Conservation (phyloP, 192 early-diverging fungal genomes). For the Dimargaris xerosporica region DNA sequence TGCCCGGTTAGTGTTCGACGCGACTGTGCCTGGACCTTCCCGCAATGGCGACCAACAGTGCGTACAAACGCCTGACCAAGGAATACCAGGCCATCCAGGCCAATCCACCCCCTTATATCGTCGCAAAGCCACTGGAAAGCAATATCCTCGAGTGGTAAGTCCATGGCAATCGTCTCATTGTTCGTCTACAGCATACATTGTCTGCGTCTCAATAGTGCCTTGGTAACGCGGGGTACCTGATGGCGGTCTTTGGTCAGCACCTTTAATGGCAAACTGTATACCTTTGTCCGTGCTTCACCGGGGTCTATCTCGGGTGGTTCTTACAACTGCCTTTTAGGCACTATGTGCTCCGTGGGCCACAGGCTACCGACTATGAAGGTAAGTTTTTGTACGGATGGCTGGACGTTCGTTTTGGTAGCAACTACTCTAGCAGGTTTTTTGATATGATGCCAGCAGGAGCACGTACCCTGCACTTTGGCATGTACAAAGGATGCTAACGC, state of each 20-base stretch:
- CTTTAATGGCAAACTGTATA: background rate
- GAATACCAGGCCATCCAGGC: conserved; percentile 61
- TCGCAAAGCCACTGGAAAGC: conserved; percentile 77
- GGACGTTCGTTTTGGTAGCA: too few species aligned
- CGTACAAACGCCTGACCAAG: conserved; percentile 60
- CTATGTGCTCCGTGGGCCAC: conserved; percentile 90
- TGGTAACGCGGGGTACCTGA: background rate
- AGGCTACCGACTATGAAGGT: conserved; percentile 77
- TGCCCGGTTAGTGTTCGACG: background rate
- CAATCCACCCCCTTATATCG: conserved; percentile 78
- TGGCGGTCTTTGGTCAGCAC: background rate
- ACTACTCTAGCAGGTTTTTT: background rate
- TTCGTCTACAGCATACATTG: background rate
- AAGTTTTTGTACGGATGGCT: background rate
- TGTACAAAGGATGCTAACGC: background rate
- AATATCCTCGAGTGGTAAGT: conserved; percentile 93
- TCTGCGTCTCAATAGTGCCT: background rate
- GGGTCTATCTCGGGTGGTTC: background rate
- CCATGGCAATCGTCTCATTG: background rate
- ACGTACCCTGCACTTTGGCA: background rate
- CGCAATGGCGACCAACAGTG: conserved; percentile 69
- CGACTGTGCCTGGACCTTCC: background rate
- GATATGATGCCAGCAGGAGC: background rate
- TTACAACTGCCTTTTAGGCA: conserved; percentile 41
- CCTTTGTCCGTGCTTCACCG: background rate